Base-by-base conservation (phyloP, 129 eudicot species). In the Flaveria trinervia region DNA sequence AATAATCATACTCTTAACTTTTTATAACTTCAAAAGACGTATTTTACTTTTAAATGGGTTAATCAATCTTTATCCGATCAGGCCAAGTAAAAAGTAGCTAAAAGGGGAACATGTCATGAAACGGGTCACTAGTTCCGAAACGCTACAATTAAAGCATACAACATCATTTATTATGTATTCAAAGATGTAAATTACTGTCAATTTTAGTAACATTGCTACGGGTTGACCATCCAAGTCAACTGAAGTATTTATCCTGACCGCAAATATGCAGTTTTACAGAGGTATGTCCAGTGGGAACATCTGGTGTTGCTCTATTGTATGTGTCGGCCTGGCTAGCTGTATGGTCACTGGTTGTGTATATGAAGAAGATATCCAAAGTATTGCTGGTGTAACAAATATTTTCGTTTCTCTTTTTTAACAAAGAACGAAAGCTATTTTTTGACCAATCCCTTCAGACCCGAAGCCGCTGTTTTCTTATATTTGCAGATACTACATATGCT, bases 291-390 rank as follows among this genome's bases (percentile, higher is more conserved):
- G 85, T 94, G 62, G 92, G 81, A 59, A 73, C 88, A 72, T 83
- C 88, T 70, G 97, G 99, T 80, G 94, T 91, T 51, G 78, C 74
- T 25, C 80, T 91, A 80, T 92, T 94, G 23, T 94, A 94, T 74
- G 59, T 88, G 36, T 94, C 99, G 28, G 96, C 99, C 1, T 85
- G 96, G 88, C 89, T 94, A 18, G 90, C 99, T 71, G 74, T 91
- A 68, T 94, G 99, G 97, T 94, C 99, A 65, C 70, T 94, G 80
- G 81, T 84, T 57, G 99, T 91, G 79, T 94, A 94, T 79, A 83
- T 86, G 97, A 91, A 87, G 86, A 94, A 94, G 95, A 94, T 94
- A 76, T 91, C 86, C 83, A 91, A 88, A 85, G 96, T 94, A 65
- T 69, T 93, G 85, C 76, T 94, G 85, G 83, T 65, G 84, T 93